These are phyloP conservation scores for Mycena citricolor DNA, from an alignment of 1,284 basidiomycete genomes.

Conservation along the genomic window DNA sequence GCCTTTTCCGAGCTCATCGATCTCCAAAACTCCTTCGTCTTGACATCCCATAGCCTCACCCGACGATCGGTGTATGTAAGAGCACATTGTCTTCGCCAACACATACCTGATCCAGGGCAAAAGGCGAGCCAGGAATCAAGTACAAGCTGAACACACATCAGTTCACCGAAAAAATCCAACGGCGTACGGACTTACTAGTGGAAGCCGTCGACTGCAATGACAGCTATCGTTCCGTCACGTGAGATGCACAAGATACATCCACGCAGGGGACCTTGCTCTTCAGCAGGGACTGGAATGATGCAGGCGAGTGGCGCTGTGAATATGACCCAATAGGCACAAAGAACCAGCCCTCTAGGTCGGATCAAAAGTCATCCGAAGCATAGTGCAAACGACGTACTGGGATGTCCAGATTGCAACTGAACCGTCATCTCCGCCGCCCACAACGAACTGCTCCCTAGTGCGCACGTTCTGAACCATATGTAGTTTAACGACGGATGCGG, in stretches of 20 bases:
- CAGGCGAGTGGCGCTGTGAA: constrained; percentile 64
- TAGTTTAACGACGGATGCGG: constrained; percentile 50
- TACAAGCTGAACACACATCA: constrained; percentile 51
- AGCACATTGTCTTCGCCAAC: constrained; percentile 73
- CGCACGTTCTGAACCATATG: constrained; percentile 54
- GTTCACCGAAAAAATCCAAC: constrained; percentile 6
- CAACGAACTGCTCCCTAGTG: constrained; percentile 57
- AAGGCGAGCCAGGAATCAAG: constrained; percentile 75
- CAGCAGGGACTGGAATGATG: constrained; percentile 59
- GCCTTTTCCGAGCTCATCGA: constrained; percentile 80
- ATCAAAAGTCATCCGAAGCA: constrained; percentile 9
- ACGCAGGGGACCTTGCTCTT: constrained; percentile 58
- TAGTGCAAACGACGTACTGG: constrained; percentile 41
- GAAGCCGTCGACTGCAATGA: constrained; percentile 75
- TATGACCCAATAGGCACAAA: constrained; percentile 67
- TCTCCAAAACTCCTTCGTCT: constrained; percentile 81
- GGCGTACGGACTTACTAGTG: constrained; percentile 58
- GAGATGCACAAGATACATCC: constrained; percentile 78
- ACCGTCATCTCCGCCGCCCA: constrained; percentile 76
- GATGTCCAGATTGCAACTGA: constrained; percentile 70
- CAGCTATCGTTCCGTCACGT: constrained; percentile 78
- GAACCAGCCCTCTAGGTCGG: constrained; percentile 52
- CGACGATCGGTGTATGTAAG: constrained; percentile 77
- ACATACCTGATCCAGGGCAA: constrained; percentile 65
- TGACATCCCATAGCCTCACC: constrained; percentile 88